These are phyloP conservation scores for Zoysia pacifica DNA, from an alignment of 176 grass and related monocot species.

Conservation along the genomic window DNA sequence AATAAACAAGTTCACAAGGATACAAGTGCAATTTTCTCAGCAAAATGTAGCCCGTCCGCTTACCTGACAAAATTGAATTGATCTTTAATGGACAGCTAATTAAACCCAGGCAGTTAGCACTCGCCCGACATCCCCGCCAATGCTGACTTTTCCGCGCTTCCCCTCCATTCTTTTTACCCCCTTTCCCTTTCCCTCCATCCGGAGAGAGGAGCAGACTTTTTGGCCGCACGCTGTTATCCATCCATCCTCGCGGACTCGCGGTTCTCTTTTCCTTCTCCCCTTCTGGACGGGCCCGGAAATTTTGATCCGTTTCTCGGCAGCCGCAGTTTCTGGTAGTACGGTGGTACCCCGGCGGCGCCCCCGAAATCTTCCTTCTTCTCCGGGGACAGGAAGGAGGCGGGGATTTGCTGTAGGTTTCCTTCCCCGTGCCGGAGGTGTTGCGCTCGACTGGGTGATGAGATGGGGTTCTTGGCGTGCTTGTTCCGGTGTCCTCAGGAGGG, in stretches of 20 bases:
- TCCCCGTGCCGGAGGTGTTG: not conserved
- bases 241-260: not conserved
- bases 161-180: constrained; percentile 4
- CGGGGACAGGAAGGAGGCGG: not conserved
- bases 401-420: constrained; percentile 9
- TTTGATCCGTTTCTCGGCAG: constrained; percentile 1
- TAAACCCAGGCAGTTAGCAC: not conserved
- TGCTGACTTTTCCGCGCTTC: constrained; percentile 23
- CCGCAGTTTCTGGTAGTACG: not conserved
- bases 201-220: constrained; percentile 18
- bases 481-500: constrained; percentile 38
- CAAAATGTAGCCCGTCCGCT: not conserved
- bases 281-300: constrained; percentile 23
- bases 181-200: constrained; percentile 13
- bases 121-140: constrained; percentile 32
- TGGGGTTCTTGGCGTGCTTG: constrained; percentile 54
- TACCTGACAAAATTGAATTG: not conserved
- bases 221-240: constrained; percentile 37
- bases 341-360: not conserved
- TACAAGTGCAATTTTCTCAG: not conserved
- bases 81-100: too few relatives aligned
- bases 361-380: not conserved
- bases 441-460: constrained; percentile 32
- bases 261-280: not conserved
- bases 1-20: too few relatives aligned